phyloP scores from a whole-genome alignment of 805 yeast species.

The Zygosaccharomyces siamensis region DNA sequence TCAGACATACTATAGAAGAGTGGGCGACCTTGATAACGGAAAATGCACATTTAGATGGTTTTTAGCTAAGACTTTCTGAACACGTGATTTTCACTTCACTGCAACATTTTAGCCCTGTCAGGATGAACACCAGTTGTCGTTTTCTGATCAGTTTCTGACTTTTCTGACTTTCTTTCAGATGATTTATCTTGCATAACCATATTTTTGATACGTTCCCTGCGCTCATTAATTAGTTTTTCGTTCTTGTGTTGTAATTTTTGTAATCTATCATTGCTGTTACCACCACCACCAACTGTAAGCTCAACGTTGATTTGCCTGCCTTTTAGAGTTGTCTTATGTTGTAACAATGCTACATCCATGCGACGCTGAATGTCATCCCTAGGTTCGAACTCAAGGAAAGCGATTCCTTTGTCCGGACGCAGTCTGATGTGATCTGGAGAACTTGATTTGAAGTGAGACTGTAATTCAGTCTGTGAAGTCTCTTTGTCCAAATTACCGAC shows the following conservation, averaged over 20 bases:
- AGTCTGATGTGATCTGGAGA: conserved; percentile 73
- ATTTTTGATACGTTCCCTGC: conserved; percentile 51
- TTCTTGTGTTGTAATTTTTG: conserved; percentile 77
- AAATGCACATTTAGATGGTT: no score
- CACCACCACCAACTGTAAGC: conserved; percentile 97
- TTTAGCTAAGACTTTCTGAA: background rate
- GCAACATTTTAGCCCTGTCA: conserved; percentile 45
- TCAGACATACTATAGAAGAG: background rate
- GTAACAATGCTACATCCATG: conserved; percentile 77
- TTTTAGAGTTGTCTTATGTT: conserved; percentile 70
- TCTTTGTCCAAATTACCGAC: conserved; percentile 87
- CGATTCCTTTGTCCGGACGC: conserved; percentile 84
- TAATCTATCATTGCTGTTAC: conserved; percentile 65
- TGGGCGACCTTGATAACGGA: conserved; percentile 12
- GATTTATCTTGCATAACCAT: conserved; percentile 41
- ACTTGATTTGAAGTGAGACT: conserved; percentile 65
- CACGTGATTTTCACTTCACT: conserved; percentile 6
- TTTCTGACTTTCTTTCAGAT: conserved; percentile 10
- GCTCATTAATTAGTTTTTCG: conserved; percentile 64
- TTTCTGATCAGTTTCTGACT: background rate
- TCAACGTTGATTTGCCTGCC: conserved; percentile 88
- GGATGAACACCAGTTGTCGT: conserved; percentile 47
- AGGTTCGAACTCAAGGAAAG: conserved; percentile 77
- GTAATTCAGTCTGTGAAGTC: conserved; percentile 54
- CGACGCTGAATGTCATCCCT: conserved; percentile 60